phyloP scores from a whole-genome alignment of 352 stramenopile genomes.

The Phytophthora sansomeana region DNA sequence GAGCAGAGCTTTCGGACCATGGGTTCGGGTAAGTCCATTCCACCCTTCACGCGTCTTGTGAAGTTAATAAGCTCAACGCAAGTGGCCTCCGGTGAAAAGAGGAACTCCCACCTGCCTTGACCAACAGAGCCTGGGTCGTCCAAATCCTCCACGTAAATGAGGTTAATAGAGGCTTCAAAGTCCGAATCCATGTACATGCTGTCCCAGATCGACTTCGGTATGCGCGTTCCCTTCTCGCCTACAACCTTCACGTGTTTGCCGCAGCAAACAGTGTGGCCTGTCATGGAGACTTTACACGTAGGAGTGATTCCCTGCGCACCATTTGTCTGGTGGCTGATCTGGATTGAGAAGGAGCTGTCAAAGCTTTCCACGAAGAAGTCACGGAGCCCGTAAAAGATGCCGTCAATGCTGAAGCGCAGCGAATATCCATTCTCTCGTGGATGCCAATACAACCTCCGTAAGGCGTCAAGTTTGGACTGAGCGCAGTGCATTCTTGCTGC shows the following conservation, averaged over 20 bases:
- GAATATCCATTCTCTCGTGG: constrained; percentile 78
- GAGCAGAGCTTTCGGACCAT: constrained; percentile 78
- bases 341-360: constrained; percentile 61
- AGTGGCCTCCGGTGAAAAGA: constrained; percentile 60
- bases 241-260: constrained; percentile 83
- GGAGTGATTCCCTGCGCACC: constrained; percentile 70
- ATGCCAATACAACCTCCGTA: constrained; percentile 77
- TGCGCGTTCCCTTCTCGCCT: constrained; percentile 76
- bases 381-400: constrained; percentile 80
- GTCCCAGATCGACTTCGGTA: constrained; percentile 84
- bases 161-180: constrained; percentile 60
- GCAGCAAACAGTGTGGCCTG: constrained; percentile 69
- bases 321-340: constrained; percentile 78
- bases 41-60: constrained; percentile 65
- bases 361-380: constrained; percentile 79
- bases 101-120: constrained; percentile 70
- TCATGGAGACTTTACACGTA: constrained; percentile 67
- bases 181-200: constrained; percentile 80
- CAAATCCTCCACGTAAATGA: constrained; percentile 76
- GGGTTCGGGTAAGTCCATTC: constrained; percentile 72
- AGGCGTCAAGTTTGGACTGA: constrained; percentile 74
- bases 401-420: constrained; percentile 78
- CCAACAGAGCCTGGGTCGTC: constrained; percentile 40
- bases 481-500: constrained; percentile 64
- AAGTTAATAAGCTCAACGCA: constrained; percentile 78